A percentile compares a stretch with the other conserved stretches of the same genome.
Evolutionary conservation across 768 basidiomycete species (phyloP).

Genomic region (Leccinum fibrillosum): DNA sequence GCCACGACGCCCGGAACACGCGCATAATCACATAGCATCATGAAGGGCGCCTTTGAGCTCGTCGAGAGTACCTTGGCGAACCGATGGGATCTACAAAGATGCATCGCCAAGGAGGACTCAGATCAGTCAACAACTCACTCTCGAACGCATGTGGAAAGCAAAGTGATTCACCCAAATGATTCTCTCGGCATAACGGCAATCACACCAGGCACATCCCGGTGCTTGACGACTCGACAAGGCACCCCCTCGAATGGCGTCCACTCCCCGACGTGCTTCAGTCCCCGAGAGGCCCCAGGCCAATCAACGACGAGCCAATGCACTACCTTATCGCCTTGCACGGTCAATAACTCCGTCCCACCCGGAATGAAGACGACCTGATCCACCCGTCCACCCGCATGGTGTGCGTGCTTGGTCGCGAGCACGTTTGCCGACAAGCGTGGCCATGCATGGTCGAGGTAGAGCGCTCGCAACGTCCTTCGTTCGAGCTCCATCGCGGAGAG

Average conservation of each 20-base stretch:
- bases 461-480: conserved; percentile 26
- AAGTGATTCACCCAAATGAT: conserved; percentile 1
- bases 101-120: neutral
- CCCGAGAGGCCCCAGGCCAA: conserved; percentile 9
- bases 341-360: conserved; percentile 26
- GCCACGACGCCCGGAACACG: conserved; percentile 21
- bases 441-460: conserved; percentile 23
- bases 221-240: conserved; percentile 22
- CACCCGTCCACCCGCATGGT: conserved; percentile 1
- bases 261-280: conserved; percentile 19
- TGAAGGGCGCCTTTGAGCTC: conserved; percentile 20
- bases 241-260: conserved; percentile 17
- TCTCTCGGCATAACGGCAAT: conserved; percentile 21
- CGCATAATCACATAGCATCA: conserved; percentile 20
- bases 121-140: neutral
- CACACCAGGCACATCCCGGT: conserved; percentile 12
- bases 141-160: neutral
- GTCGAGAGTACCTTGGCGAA: conserved; percentile 21
- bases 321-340: conserved; percentile 25
- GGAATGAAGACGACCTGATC: conserved; percentile 28
- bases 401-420: conserved; percentile 6
- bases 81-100: conserved; percentile 6
- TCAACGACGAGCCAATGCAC: conserved; percentile 22
- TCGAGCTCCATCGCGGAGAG: conserved; percentile 25
- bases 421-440: conserved; percentile 14